A percentile compares a stretch with the other conserved stretches of the same genome.
These are phyloP conservation scores for Chaetomium sp. DNA, from an alignment of 2,329 filamentous ascomycete genomes.

Conservation along the genomic window DNA sequence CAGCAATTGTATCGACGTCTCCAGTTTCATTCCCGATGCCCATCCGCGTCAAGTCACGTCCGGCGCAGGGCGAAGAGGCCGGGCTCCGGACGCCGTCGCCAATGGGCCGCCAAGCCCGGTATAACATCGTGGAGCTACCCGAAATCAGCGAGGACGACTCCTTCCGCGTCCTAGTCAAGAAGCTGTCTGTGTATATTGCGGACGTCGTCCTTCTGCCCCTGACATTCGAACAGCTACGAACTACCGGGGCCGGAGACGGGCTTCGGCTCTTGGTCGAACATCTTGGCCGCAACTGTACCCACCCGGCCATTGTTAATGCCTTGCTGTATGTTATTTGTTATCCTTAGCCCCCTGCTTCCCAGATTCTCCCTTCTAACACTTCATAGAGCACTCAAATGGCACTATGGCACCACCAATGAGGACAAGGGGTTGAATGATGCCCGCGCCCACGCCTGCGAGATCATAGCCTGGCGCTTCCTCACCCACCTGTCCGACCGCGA, in stretches of 20 bases:
- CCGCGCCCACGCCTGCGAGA: constrained; percentile 68
- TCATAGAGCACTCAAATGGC: constrained; percentile 63
- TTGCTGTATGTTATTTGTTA: constrained; percentile 53
- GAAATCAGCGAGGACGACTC: constrained; percentile 51
- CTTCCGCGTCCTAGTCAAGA: constrained; percentile 60
- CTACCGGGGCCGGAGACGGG: constrained; percentile 55
- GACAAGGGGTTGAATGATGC: constrained; percentile 61
- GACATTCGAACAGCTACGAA: constrained; percentile 68
- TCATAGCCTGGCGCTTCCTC: constrained; percentile 73
- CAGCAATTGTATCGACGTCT: neutral
- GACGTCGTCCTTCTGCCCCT: constrained; percentile 56
- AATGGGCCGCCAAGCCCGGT: constrained; percentile 12
- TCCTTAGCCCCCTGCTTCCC: neutral
- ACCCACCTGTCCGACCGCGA: constrained; percentile 65
- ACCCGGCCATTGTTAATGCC: constrained; percentile 65
- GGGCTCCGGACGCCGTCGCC: constrained; percentile 32
- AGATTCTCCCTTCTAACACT: neutral
- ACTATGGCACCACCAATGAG: constrained; percentile 59
- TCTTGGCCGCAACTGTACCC: constrained; percentile 55
- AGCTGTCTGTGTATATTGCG: constrained; percentile 56
- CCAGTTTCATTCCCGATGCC: constrained; percentile 22
- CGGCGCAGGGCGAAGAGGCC: constrained; percentile 24
- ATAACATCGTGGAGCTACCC: constrained; percentile 37
- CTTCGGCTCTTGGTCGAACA: constrained; percentile 56
- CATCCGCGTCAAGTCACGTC: constrained; percentile 37